Base-by-base conservation (phyloP, 2,329 filamentous ascomycete genomes). In the Calonectria fujianensis region DNA sequence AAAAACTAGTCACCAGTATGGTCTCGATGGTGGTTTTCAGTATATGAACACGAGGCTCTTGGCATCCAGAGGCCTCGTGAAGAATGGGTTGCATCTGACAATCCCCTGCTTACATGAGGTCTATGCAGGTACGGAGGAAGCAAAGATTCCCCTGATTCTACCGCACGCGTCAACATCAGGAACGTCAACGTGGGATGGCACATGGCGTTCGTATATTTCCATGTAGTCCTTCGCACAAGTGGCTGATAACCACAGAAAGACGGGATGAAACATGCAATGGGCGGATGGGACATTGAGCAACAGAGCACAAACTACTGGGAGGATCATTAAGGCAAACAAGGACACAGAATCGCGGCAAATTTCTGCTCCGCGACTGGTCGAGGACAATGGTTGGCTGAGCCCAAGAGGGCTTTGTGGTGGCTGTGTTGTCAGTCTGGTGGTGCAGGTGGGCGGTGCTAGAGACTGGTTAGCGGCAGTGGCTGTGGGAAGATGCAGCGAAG, bases 391-490 rank as follows among this genome's bases (percentile, higher is more conserved):
- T 63, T 63, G 57, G 57, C 16, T 29, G 24, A 16, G 57, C 35
- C 24, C 13, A 2, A 14, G 57, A 31, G 16, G 52, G 52, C 52
- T 63, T 63, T 20, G 37, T 16, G 57, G 57, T 63, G 57, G 57
- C 57, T 63, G 57, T 63, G 57, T 41, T 41, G 57, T 41, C n/a
- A 18, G 57, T 41, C 10, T 18, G 37, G 57, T 63, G 37, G 37
- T 63, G 57, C 35, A 63, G 57, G 57, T 39, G 37, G 57, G 57
- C 57, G 57, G 57, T 63, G 57, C 57, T 41, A 7, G 24, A 35
- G 35, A 63, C 35, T 63, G 57, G 35, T 18, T 63, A 63, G 57
- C 57, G n/a, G 57, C 35, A 31, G 57, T 37, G 57, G 57, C 57
- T 63, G 57, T 63, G 57, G 24, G 16, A 20, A 37, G 57, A 29